phyloP scores from a whole-genome alignment of 441 rosid species.

The Kokia cookei region DNA sequence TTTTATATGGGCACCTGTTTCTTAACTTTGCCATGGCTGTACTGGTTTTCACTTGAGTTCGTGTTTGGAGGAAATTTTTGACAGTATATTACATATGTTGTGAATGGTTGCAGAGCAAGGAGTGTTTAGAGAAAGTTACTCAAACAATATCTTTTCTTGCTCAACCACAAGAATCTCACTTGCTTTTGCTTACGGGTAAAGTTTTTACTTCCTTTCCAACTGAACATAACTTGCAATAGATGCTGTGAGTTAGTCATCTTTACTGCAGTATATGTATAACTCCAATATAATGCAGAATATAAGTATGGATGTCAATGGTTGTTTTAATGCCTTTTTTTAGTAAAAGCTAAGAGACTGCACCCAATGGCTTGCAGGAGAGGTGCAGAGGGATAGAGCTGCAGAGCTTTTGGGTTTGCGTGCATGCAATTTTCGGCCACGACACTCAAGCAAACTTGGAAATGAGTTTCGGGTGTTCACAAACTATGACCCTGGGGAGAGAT shows the following conservation, averaged over 20 bases:
- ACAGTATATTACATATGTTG: background rate
- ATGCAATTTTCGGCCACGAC: slow-evolving; percentile 75
- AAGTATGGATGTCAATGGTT: background rate
- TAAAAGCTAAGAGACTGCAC: background rate
- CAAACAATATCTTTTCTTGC: slow-evolving; percentile 62
- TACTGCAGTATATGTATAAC: background rate
- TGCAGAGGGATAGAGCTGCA: slow-evolving; percentile 70
- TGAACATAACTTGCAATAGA: background rate
- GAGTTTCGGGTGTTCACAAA: slow-evolving; percentile 75
- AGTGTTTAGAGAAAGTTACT: slow-evolving; percentile 75
- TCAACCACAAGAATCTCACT: slow-evolving; percentile 30
- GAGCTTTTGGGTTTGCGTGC: slow-evolving; percentile 67
- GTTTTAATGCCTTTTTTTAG: background rate
- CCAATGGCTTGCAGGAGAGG: slow-evolving; percentile 53
- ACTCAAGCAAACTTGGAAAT: slow-evolving; percentile 84
- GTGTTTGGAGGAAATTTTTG: background rate
- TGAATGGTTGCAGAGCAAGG: slow-evolving; percentile 58
- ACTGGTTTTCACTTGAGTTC: background rate
- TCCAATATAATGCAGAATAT: background rate
- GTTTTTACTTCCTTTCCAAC: background rate
- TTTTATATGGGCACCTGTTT: background rate
- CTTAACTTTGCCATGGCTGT: background rate
- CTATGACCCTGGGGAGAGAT: slow-evolving; percentile 65
- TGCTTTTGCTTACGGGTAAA: slow-evolving; percentile 87
- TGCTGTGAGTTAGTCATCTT: background rate